Evolutionary conservation across 768 basidiomycete genomes (phyloP).

Genomic region (Russula earlei): DNA sequence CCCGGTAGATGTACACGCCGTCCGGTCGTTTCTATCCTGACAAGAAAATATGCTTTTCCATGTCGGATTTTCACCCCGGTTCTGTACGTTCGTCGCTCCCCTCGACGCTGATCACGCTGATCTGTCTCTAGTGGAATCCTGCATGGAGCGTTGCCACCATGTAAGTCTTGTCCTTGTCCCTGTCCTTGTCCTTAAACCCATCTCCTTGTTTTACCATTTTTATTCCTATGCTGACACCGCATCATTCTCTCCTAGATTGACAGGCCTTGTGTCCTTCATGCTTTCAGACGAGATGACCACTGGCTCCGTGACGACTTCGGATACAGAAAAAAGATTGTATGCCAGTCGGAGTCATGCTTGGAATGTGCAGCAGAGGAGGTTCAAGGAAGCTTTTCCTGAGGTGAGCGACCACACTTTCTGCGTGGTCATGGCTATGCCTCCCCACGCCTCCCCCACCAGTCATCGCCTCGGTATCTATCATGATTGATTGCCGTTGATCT

Average conservation of each 20-base stretch:
- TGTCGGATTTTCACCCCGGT: conserved; percentile 93
- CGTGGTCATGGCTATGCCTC: background rate
- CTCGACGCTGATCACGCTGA: background rate
- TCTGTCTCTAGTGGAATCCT: conserved; percentile 68
- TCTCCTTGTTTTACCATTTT: too few relatives aligned
- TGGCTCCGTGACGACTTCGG: conserved; percentile 75
- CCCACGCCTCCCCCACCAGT: too few relatives aligned
- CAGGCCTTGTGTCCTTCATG: conserved; percentile 92
- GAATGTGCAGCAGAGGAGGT: conserved; percentile 73
- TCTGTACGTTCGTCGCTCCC: conserved; percentile 42
- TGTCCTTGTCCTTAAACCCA: too few relatives aligned
- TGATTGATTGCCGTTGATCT: background rate
- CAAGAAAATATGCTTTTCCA: conserved; percentile 96
- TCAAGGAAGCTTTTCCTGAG: conserved; percentile 82
- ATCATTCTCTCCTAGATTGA: conserved; percentile 46
- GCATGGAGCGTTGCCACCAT: conserved; percentile 94
- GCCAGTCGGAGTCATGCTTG: conserved; percentile 76
- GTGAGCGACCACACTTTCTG: conserved; percentile 38
- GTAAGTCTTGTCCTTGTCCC: conserved; percentile 41
- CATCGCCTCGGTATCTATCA: background rate
- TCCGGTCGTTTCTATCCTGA: conserved; percentile 86
- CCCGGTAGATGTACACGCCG: conserved; percentile 74
- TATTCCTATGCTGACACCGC: conserved; percentile 8
- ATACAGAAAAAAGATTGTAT: conserved; percentile 66
- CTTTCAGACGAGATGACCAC: conserved; percentile 95